Evolutionary conservation across 2,329 filamentous ascomycete genomes (phyloP).

Genomic region (Apiospora sp.): DNA sequence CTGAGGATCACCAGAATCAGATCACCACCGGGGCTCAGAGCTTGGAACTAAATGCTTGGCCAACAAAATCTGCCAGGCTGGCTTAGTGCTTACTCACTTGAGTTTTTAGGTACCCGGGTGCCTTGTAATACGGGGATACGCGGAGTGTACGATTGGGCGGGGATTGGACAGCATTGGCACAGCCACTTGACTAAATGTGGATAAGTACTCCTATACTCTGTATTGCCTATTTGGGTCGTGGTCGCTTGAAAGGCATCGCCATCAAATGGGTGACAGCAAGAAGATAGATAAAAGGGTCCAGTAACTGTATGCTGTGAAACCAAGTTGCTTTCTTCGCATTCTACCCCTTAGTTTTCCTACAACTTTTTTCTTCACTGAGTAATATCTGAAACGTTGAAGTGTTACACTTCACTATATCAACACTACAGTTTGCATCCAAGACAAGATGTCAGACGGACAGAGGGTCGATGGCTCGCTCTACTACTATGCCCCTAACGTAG

Average conservation of each 20-base stretch:
- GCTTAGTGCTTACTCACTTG: neutral
- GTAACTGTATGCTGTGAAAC: neutral
- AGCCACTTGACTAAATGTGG: neutral
- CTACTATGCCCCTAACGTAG: slow-evolving; percentile 29
- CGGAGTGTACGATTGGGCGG: neutral
- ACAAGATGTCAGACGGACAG: slow-evolving; percentile 10
- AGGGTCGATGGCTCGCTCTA: slow-evolving; percentile 24
- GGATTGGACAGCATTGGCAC: neutral
- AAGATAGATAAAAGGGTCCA: neutral
- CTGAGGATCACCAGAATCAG: neutral
- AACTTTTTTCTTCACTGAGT: neutral
- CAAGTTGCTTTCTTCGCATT: neutral
- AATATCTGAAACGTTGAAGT: neutral
- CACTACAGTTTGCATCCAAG: neutral
- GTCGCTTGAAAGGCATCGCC: neutral
- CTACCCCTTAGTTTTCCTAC: neutral
- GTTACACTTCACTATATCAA: neutral
- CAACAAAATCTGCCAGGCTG: neutral
- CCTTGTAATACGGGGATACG: neutral
- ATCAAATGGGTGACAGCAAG: neutral
- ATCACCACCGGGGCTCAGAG: neutral
- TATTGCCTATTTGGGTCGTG: neutral
- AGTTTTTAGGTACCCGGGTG: no score
- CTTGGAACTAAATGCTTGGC: neutral
- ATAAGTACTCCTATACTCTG: neutral